Base-by-base conservation (phyloP, 495 filamentous ascomycete genomes). In the Aspergillus avenaceus region DNA sequence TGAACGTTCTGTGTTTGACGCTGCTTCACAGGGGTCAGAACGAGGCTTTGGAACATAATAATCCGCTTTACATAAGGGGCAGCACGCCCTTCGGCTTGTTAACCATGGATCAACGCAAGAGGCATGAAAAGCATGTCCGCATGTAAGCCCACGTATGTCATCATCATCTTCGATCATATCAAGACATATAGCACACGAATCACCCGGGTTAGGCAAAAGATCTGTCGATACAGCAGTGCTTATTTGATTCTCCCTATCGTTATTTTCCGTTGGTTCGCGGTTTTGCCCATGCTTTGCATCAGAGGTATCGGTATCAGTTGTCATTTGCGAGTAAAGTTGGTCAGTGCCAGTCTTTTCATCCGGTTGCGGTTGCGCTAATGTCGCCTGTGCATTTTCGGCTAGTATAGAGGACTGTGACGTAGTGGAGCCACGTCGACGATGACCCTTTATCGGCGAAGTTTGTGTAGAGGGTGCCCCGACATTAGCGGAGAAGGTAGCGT, bases 51-150 rank as follows among this genome's bases (percentile, higher is more conserved):
- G 90, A 28, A 88, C 82, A 65, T 95, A 97, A 67, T 97, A 61
- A 45, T 61, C 58, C 7, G 91, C 85, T 71, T 99, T 99, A 73
- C 93, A 97, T 27, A 97, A 81, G 45, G 95, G 95, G 66, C 95
- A 99, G 67, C 93, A 97, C 18, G 93, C 93, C 52, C 91, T 82
- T 53, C 93, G 78, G 59, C 84, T 89, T 5, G 95, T 98, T 41
- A 98, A 72, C 93, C 93, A 98, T 11, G 95, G 95, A 61, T 99
- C 93, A 25, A 99, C 80, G 68, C 93, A 99, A 25, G 81, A 84
- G 41, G 90, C 89, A 69, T 99, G 93, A 79, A 99, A 99, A 53
- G 93, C 91, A 66, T 97, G 95, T 27, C 95, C 95, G 60, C 93
- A 98, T 55, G 89, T 90, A 32, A 98, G 71, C 22, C 93, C 93